Conservation (phyloP, 2,329 filamentous ascomycete genomes). For the Clarireedia homoeocarpa region DNA sequence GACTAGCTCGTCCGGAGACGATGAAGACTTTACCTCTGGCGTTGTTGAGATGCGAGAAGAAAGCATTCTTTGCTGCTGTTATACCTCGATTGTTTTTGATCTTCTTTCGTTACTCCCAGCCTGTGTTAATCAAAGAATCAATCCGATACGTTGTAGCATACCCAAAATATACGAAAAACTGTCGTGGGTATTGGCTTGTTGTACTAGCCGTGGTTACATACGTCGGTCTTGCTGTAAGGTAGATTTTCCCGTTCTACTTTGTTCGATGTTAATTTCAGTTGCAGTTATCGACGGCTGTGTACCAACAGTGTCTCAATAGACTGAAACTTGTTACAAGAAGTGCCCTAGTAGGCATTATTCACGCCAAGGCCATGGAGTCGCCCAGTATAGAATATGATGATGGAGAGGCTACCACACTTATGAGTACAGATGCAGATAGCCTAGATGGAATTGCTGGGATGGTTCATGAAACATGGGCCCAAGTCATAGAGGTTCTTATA, state of each 20-base stretch:
- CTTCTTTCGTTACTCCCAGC: conserved; percentile 35
- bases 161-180: conserved; percentile 1
- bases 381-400: conserved; percentile 24
- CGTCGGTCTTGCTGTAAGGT: conserved; percentile 1
- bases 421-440: conserved; percentile 35
- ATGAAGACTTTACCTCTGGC: conserved; percentile 28
- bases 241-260: not conserved
- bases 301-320: conserved; percentile 29
- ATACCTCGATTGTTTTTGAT: conserved; percentile 33
- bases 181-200: not conserved
- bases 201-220: not conserved
- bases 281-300: conserved; percentile 29
- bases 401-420: conserved; percentile 32
- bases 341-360: conserved; percentile 32
- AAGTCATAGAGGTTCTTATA: conserved; percentile 34
- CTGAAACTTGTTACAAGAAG: conserved; percentile 31
- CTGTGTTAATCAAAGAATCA: conserved; percentile 32
- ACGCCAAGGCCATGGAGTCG: conserved; percentile 28
- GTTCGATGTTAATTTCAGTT: not conserved
- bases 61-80: conserved; percentile 28
- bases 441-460: conserved; percentile 30
- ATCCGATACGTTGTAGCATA: conserved; percentile 29
- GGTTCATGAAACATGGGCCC: conserved; percentile 37
- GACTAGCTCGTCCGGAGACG: conserved; percentile 16
- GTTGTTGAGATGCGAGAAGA: conserved; percentile 26